Evolutionary conservation across 352 stramenopile species (phyloP), one percentile per base, ranked within the genome.

Genomic region (Albugo laibachii): DNA sequence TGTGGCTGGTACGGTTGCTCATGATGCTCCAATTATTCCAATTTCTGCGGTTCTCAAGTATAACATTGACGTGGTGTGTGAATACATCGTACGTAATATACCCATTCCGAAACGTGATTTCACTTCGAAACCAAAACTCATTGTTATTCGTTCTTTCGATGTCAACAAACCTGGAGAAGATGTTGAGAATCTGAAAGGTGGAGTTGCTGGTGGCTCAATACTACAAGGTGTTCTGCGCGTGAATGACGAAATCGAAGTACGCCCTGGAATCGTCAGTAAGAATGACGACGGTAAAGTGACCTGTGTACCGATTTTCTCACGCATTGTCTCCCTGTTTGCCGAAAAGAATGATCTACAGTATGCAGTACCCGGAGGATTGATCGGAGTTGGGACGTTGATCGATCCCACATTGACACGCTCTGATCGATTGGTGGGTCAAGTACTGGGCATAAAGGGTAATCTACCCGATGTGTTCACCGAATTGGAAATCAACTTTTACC

Each of bases 61-160:
- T 80, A 99, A 99, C 69, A 96, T 99, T 54, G 96, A 99, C 65
- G 83, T 99, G 8, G 92, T 99, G 6, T 99, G 95, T 66, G 95
- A 99, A 76, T 99, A 98, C 80, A 95, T 99, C 59, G 95, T 94
- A 54, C 89, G 95, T 58, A 96, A 97, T 66, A 98, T 99, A 52
- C 95, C 95, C 27, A 80, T 99, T 41, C 96, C 96, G n/a, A 78
- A 82, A 51, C 75, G 95, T 43, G 94, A 99, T 71, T 99, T 99
- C 66, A 97, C 92, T 13, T 95, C 71, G 38, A 92, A 93, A 46
- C 94, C 95, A 11, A 92, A 97, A 56, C 80, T 99, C 11, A 99
- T 99, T 62, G 93, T 99, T 41, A 99, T 99, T 58, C 93, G 95
- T 61, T 98, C 89, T 45, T 99, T 99, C 63, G 96, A 99, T 69